phyloP scores from a whole-genome alignment of 805 yeast genomes.

The Lipomyces starkeyi region DNA sequence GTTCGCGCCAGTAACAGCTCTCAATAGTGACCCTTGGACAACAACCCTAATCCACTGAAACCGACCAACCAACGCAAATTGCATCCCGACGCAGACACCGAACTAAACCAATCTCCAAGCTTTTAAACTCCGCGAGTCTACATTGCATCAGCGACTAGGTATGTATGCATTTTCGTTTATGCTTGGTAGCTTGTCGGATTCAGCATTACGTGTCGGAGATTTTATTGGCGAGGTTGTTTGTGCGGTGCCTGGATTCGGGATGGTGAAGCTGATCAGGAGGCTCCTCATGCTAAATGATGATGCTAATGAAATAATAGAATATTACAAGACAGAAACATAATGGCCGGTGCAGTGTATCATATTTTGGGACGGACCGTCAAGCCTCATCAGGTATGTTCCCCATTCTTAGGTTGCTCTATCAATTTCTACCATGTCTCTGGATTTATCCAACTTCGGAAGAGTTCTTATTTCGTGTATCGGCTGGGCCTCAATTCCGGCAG shows the following conservation, averaged over 20 bases:
- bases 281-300: background rate
- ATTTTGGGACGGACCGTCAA: constrained; percentile 84
- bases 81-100: background rate
- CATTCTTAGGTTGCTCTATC: background rate
- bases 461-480: too few relatives aligned
- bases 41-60: background rate
- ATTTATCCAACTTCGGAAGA: too few relatives aligned
- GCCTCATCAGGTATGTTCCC: constrained; percentile 68
- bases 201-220: background rate
- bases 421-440: too few relatives aligned
- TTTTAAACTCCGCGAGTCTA: background rate
- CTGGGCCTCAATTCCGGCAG: background rate
- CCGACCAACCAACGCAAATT: background rate
- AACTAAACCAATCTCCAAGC: background rate
- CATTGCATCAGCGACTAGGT: background rate
- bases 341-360: constrained; percentile 72
- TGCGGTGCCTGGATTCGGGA: background rate
- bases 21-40: too few relatives aligned
- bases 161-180: background rate
- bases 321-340: constrained; percentile 7
- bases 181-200: background rate
- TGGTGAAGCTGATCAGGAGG: background rate
- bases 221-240: background rate
- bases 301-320: background rate
- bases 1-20: too few relatives aligned